A percentile compares a stretch with the other conserved stretches of the same genome.
Evolutionary conservation across 305 asterid genomes (phyloP).

Genomic region (Fraxinus nigra): DNA sequence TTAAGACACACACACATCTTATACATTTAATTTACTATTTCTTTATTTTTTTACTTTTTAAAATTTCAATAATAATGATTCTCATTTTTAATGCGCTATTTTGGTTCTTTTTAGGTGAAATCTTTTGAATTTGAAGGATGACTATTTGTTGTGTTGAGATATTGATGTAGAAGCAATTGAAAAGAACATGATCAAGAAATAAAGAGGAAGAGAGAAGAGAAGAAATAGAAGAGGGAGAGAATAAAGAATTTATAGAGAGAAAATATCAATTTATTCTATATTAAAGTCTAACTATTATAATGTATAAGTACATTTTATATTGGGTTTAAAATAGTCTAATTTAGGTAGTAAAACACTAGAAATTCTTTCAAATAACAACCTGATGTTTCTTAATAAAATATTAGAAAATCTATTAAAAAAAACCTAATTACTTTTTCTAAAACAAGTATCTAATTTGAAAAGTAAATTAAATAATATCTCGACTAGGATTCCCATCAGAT

Average conservation of each 20-base stretch:
- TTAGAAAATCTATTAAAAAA: neutral
- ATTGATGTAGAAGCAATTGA: neutral
- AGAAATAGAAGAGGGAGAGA: neutral
- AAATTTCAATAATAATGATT: neutral
- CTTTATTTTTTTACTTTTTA: neutral
- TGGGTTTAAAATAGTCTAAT: neutral
- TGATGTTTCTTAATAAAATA: neutral
- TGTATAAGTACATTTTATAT: neutral
- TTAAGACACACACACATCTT: neutral
- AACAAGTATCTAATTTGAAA: neutral
- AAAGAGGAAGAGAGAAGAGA: neutral
- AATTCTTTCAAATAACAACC: neutral
- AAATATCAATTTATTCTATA: too few relatives aligned
- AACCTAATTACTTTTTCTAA: neutral
- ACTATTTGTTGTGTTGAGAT: neutral
- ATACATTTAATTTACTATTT: neutral
- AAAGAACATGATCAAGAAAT: neutral
- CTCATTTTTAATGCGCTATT: neutral
- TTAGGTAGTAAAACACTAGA: neutral
- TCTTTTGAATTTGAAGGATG: neutral
- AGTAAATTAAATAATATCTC: neutral
- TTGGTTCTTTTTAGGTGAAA: neutral
- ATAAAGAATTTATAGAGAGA: too few relatives aligned
- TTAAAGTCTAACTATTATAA: neutral
- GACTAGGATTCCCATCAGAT: neutral